Evolutionary conservation across 2,329 filamentous ascomycete genomes (phyloP).

Genomic region (Boeremia lycopersici): DNA sequence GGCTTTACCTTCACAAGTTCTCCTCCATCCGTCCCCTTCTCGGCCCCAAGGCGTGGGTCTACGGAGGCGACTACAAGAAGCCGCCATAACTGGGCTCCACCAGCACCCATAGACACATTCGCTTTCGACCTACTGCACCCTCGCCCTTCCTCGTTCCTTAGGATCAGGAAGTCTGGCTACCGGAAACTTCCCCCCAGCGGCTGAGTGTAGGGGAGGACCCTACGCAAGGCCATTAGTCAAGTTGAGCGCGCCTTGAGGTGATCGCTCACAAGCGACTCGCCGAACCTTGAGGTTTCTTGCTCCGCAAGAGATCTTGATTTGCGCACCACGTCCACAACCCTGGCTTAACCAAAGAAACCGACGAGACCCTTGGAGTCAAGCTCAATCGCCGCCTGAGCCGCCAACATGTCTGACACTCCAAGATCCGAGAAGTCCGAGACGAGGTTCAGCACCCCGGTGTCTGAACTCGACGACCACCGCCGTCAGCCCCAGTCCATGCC

Average conservation of each 20-base stretch:
- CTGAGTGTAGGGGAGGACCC: conserved; percentile 55
- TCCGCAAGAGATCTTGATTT: conserved; percentile 30
- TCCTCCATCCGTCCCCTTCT: conserved; percentile 86
- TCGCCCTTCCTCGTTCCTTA: conserved; percentile 28
- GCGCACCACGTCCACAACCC: conserved; percentile 22
- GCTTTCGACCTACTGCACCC: conserved; percentile 23
- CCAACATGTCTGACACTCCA: conserved; percentile 60
- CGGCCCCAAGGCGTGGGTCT: conserved; percentile 91
- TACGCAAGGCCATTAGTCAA: conserved; percentile 56
- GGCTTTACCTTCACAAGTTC: conserved; percentile 72
- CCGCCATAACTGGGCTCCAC: conserved; percentile 82
- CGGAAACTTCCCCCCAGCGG: conserved; percentile 34
- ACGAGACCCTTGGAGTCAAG: conserved; percentile 19
- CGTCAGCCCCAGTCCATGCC: conserved; percentile 67
- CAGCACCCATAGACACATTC: conserved; percentile 12
- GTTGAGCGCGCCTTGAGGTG: conserved; percentile 59
- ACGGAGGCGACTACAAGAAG: conserved; percentile 90
- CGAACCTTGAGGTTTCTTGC: conserved; percentile 41
- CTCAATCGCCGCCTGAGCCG: conserved; percentile 34
- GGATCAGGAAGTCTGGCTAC: conserved; percentile 38
- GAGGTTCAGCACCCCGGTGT: conserved; percentile 75
- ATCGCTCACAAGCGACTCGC: conserved; percentile 62
- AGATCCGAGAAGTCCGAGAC: conserved; percentile 71
- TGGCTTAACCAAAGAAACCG: conserved; percentile 28
- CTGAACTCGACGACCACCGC: conserved; percentile 87